These are phyloP conservation scores for Striga asiatica DNA, from an alignment of 257 asterid species.

Conservation along the genomic window DNA sequence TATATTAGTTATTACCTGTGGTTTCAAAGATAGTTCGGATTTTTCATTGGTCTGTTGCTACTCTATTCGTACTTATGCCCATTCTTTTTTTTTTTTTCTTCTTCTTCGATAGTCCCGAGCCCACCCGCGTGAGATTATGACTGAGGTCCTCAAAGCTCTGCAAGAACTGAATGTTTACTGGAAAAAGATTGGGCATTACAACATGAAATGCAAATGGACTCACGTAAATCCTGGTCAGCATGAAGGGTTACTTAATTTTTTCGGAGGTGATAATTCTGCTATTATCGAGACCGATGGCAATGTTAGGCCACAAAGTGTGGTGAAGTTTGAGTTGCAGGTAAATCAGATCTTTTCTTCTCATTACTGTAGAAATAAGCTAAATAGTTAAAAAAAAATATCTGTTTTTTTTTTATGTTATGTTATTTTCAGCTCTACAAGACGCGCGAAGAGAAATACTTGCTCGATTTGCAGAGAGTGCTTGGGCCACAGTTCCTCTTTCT, in stretches of 20 bases:
- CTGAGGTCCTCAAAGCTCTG: constrained; percentile 82
- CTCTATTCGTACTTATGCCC: not conserved
- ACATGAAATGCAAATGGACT: constrained; percentile 85
- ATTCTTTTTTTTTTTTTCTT: too few relatives aligned
- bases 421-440: constrained; percentile 75
- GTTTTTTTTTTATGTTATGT: not conserved
- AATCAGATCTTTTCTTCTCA: not conserved
- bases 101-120: constrained; percentile 55
- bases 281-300: constrained; percentile 41
- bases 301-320: constrained; percentile 34
- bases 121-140: constrained; percentile 90
- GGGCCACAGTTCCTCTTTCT: constrained; percentile 82
- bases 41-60: too few relatives aligned
- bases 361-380: too few relatives aligned
- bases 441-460: constrained; percentile 74
- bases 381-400: not conserved
- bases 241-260: constrained; percentile 36
- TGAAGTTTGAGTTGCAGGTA: constrained; percentile 95
- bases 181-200: constrained; percentile 86
- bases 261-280: constrained; percentile 53
- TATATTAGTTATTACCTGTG: too few relatives aligned
- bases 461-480: constrained; percentile 78
- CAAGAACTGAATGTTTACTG: constrained; percentile 67
- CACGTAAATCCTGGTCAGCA: constrained; percentile 32
- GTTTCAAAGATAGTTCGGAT: too few relatives aligned